Conservation (phyloP, 2,329 filamentous ascomycete genomes). For the Fusarium chaquense region DNA sequence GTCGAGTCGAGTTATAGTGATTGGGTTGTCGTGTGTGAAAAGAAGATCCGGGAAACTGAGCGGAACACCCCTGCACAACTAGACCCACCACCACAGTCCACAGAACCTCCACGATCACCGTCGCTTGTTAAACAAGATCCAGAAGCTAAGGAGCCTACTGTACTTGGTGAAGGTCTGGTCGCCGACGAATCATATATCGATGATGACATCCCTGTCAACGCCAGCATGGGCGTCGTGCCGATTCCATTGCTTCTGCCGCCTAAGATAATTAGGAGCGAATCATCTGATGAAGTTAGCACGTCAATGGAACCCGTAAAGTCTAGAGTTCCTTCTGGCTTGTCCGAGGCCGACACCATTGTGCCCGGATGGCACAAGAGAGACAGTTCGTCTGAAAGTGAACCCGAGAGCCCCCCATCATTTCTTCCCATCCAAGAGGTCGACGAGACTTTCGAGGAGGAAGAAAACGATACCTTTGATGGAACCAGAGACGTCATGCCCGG, state of each 20-base stretch:
- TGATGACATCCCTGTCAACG: conserved; percentile 33
- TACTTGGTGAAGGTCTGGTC: conserved; percentile 19
- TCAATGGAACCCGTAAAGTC: conserved; percentile 24
- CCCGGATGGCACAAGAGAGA: conserved; percentile 31
- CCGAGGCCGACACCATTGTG: conserved; percentile 44
- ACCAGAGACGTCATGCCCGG: conserved; percentile 25
- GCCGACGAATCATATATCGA: conserved; percentile 34
- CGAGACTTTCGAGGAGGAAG: conserved; percentile 14
- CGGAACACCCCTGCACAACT: conserved; percentile 50
- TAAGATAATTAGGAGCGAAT: conserved; percentile 20
- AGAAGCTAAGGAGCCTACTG: conserved; percentile 16
- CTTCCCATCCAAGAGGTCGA: conserved; percentile 38
- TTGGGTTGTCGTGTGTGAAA: conserved; percentile 85
- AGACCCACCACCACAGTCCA: conserved; percentile 10
- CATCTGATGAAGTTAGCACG: conserved; percentile 2
- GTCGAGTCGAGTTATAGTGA: conserved; percentile 82
- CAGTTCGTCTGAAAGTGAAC: conserved; percentile 27
- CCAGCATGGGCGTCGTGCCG: conserved; percentile 28
- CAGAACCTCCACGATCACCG: conserved; percentile 39
- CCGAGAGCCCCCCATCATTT: conserved; percentile 33
- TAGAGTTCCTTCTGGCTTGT: conserved; percentile 39
- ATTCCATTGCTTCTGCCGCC: conserved; percentile 42
- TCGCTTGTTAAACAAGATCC: conserved; percentile 36
- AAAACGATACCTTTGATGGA: conserved; percentile 31
- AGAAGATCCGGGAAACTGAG: conserved; percentile 76